Evolutionary conservation across 495 filamentous ascomycete genomes (phyloP).

Genomic region (Penicillium riverlandense): DNA sequence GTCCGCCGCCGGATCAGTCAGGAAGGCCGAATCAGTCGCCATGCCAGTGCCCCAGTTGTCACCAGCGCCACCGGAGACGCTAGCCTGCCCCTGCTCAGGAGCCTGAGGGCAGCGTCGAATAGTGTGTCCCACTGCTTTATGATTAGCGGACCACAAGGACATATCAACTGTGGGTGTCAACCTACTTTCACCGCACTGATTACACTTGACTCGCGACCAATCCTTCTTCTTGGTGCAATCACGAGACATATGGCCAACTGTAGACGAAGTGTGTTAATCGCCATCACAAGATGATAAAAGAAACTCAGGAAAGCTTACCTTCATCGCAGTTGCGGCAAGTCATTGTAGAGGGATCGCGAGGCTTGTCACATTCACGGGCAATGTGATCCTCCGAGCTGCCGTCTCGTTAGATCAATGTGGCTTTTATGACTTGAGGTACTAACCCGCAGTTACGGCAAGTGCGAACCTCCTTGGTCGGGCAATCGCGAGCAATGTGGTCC

Average conservation of each 20-base stretch:
- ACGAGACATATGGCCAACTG: conserved; percentile 59
- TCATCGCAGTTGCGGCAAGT: conserved; percentile 68
- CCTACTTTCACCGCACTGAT: conserved; percentile 63
- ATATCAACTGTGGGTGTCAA: conserved; percentile 1
- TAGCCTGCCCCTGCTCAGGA: neutral
- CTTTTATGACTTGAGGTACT: no score
- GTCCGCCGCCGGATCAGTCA: no score
- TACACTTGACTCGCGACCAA: conserved; percentile 68
- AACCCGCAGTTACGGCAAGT: no score
- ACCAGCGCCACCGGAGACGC: no score
- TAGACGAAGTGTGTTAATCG: neutral
- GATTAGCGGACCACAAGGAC: conserved; percentile 5
- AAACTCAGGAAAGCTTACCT: conserved; percentile 15
- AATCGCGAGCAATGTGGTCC: no score
- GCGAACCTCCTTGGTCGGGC: no score
- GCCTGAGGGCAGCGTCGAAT: conserved; percentile 51
- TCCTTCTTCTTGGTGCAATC: conserved; percentile 75
- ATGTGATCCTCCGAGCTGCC: conserved; percentile 45
- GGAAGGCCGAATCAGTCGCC: no score
- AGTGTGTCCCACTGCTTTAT: conserved; percentile 56
- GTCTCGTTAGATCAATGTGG: conserved; percentile 5
- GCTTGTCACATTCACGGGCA: conserved; percentile 48
- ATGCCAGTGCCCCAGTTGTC: no score
- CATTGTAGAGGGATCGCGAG: conserved; percentile 39
- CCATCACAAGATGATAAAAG: no score